phyloP scores from a whole-genome alignment of 2,329 filamentous ascomycete genomes.

The Talaromyces rugulosus region DNA sequence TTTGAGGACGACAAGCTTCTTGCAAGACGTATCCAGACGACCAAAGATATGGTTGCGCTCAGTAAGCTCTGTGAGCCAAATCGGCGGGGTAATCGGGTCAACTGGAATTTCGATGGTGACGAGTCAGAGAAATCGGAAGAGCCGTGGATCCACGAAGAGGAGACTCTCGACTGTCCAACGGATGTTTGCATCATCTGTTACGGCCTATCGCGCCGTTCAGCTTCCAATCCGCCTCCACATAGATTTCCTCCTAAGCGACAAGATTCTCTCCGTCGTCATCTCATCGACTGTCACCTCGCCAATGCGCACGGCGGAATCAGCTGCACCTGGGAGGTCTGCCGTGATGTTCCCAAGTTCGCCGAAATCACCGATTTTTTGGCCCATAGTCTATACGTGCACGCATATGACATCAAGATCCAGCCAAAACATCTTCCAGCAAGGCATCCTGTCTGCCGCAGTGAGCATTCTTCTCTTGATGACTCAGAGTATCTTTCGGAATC shows the following conservation, averaged over 20 bases:
- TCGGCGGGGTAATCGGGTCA: conserved; percentile 19
- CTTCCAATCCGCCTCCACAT: conserved; percentile 21
- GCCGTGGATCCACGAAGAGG: conserved; percentile 13
- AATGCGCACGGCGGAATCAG: conserved; percentile 9
- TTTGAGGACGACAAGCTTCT: conserved; percentile 23
- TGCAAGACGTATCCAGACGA: conserved; percentile 22
- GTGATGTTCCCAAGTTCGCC: not conserved
- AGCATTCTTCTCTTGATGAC: not conserved
- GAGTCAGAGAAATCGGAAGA: conserved; percentile 16
- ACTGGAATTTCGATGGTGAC: conserved; percentile 18
- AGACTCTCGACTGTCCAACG: conserved; percentile 17
- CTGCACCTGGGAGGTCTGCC: not conserved
- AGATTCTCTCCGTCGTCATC: conserved; percentile 22
- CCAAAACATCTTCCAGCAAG: not conserved
- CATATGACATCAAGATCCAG: not conserved
- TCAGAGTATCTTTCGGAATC: not conserved
- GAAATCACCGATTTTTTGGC: not conserved
- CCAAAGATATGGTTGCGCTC: conserved; percentile 25
- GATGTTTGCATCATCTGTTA: conserved; percentile 25
- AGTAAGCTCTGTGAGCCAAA: conserved; percentile 21
- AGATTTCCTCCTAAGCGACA: conserved; percentile 20
- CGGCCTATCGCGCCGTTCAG: conserved; percentile 19
- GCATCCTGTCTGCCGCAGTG: not conserved
- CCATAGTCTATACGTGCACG: not conserved
- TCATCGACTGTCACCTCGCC: conserved; percentile 21